Base-by-base conservation (phyloP, 768 basidiomycete species). In the Termitomyces sp. region DNA sequence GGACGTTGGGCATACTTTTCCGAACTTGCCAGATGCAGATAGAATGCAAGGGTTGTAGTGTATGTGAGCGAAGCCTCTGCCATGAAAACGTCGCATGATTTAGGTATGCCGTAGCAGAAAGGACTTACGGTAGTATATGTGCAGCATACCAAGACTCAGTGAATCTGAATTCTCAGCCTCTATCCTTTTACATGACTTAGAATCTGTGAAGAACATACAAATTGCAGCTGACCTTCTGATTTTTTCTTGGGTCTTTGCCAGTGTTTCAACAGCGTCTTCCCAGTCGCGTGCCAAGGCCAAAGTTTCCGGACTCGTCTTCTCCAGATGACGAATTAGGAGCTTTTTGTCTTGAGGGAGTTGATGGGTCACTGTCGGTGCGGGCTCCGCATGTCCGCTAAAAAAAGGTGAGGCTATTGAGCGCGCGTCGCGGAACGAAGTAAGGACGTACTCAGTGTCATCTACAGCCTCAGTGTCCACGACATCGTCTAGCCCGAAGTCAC, bases 51-150 rank as follows among this genome's bases (percentile, higher is more conserved):
- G 2, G 85, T 87, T 0, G 94, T 91, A 18, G 91, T 80, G 65
- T 98, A 98, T 9, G 94, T 92, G 35, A 97, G 73, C 2, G 96
- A 76, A 1, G 94, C 82, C 77, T 98, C 95, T 98, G 47, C 38
- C 46, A 54, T 39, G 18, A 15, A 20, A 32, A 41, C 12, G 39
- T 54, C 5, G 42, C 16, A 32, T 53, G 10, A 52, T 32, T 15
- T 27, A 16, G 18, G 42, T 11, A 29, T 32, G 2, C 40, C 43
- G 40, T 5, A 29, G 36, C 50, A 18, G 11, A 49, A 15, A 29
- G 5, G 5, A 78, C 92, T 70, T 66, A 94, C 95, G 95, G 66
- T 96, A 91, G 71, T 96, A 87, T 41, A 95, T 73, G 65, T 94
- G 89, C 48, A 86, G 70, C 76, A 95, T 82, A 47, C 89, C 89